Percentiles rank a stretch among this genome's conserved stretches.
Evolutionary conservation across 345 rosid species (phyloP).

Genomic region (Carallia pectinifolia): DNA sequence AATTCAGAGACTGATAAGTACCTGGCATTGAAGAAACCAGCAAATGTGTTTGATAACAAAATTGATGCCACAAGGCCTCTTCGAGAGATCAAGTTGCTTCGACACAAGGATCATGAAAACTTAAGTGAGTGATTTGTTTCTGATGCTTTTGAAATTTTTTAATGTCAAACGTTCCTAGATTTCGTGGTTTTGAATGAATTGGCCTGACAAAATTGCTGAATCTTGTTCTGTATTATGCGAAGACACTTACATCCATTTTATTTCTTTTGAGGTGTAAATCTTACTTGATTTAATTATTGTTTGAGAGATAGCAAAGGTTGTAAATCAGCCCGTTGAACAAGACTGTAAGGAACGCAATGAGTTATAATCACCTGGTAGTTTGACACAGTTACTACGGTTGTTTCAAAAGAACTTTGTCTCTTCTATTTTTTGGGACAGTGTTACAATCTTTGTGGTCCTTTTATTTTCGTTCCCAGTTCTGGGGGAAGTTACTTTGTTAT

Average conservation of each 20-base stretch:
- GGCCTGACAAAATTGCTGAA: neutral
- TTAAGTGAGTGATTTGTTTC: constrained; percentile 53
- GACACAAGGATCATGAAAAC: constrained; percentile 94
- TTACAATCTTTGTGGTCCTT: no score
- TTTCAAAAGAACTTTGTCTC: no score
- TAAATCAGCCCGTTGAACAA: neutral
- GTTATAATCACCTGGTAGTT: no score
- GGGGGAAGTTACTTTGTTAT: no score
- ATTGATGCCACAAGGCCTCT: constrained; percentile 90
- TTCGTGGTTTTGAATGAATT: neutral
- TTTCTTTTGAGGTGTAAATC: neutral
- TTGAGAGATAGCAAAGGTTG: neutral
- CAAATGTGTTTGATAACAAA: constrained; percentile 71
- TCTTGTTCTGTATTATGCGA: neutral
- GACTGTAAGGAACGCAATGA: neutral
- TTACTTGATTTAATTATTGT: neutral
- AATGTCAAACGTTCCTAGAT: neutral
- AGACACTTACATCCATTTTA: neutral
- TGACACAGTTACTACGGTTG: no score
- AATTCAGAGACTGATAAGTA: constrained; percentile 75
- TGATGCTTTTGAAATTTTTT: neutral
- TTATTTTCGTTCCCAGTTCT: no score
- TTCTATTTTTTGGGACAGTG: neutral
- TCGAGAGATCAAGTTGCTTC: constrained; percentile 95
- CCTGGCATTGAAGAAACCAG: constrained; percentile 84